Evolutionary conservation across 1,284 basidiomycete genomes (phyloP).

Genomic region (Coniophora puteana): DNA sequence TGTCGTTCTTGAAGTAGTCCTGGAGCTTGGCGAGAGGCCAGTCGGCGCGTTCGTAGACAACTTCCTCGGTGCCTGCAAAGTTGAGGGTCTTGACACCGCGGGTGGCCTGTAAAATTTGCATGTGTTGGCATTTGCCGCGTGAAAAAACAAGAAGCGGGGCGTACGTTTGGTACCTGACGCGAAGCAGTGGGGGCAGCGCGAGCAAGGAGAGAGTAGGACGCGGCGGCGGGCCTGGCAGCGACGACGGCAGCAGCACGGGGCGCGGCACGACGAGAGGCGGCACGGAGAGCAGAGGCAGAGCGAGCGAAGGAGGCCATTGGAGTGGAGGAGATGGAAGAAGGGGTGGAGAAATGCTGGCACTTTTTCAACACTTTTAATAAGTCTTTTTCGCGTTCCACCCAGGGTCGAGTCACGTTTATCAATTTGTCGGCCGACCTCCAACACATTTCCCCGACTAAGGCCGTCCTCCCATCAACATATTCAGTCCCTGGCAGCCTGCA

Average conservation of each 20-base stretch:
- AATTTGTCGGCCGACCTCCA: no score
- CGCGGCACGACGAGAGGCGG: conserved; percentile 51
- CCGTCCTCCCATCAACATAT: no score
- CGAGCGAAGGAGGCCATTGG: conserved; percentile 66
- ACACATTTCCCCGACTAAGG: no score
- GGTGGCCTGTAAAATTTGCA: conserved; percentile 18
- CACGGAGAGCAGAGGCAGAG: conserved; percentile 57
- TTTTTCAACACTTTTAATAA: no score
- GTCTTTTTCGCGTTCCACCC: no score
- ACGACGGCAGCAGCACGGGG: conserved; percentile 44
- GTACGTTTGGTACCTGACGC: no score
- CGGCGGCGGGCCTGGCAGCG: conserved; percentile 37
- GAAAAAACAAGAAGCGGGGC: no score
- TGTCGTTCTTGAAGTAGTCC: conserved; percentile 99
- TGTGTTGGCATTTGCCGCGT: conserved; percentile 15
- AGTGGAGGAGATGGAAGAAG: no score
- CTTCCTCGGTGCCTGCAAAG: conserved; percentile 95
- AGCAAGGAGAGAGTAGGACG: conserved; percentile 75
- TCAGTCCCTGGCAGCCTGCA: no score
- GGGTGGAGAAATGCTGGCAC: no score
- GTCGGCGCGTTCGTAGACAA: conserved; percentile 96
- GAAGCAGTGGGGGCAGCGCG: conserved; percentile 42
- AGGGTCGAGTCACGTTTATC: no score
- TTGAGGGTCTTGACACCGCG: conserved; percentile 97
- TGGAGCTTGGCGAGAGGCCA: conserved; percentile 98